Evolutionary conservation across 805 yeast species (phyloP).

Genomic region (Yarrowia deformans): DNA sequence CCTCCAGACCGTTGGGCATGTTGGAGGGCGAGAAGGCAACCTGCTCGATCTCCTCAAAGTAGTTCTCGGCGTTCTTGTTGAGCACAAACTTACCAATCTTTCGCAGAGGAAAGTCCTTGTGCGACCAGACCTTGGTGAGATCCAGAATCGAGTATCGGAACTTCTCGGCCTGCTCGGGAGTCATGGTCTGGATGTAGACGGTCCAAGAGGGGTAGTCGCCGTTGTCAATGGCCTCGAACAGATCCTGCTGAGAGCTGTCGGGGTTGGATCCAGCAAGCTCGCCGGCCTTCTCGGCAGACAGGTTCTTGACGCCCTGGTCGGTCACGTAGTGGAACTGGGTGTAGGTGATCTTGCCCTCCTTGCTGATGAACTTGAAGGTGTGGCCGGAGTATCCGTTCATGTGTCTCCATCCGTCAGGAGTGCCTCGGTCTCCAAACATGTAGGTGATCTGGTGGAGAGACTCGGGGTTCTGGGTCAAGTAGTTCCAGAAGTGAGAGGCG

Average conservation of each 20-base stretch:
- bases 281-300: constrained; percentile 51
- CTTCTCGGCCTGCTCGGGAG: constrained; percentile 76
- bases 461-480: constrained; percentile 74
- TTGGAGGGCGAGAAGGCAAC: constrained; percentile 86
- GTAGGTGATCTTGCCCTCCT: constrained; percentile 76
- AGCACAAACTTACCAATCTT: constrained; percentile 80
- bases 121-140: constrained; percentile 93
- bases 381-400: constrained; percentile 90
- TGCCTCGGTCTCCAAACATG: constrained; percentile 81
- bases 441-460: constrained; percentile 75
- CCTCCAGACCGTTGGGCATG: constrained; percentile 80
- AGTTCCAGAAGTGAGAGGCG: constrained; percentile 86
- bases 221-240: constrained; percentile 76
- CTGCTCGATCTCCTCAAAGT: constrained; percentile 87
- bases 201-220: constrained; percentile 89
- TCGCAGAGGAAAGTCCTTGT: constrained; percentile 82
- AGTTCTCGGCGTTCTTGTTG: constrained; percentile 85
- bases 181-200: constrained; percentile 84
- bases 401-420: constrained; percentile 75
- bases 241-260: constrained; percentile 80
- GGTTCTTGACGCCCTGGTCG: constrained; percentile 65
- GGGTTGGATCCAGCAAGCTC: constrained; percentile 73
- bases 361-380: constrained; percentile 74
- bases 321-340: constrained; percentile 77
- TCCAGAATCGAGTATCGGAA: constrained; percentile 86